These are phyloP conservation scores for Fusarium beomiforme DNA, from an alignment of 2,329 filamentous ascomycete species.

Conservation along the genomic window DNA sequence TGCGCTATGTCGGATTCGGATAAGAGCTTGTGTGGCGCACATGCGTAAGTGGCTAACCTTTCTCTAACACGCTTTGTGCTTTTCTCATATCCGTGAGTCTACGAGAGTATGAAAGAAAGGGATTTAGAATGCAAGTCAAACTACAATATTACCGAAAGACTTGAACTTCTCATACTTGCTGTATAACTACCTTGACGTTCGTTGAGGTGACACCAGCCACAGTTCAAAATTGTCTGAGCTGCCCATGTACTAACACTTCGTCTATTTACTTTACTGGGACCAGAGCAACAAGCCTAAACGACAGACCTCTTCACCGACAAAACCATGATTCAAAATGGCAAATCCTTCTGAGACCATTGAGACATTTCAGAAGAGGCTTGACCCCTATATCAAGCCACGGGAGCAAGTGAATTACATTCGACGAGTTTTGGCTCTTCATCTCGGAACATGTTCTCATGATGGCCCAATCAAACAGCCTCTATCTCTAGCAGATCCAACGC, in stretches of 20 bases:
- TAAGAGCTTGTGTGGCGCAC: constrained; percentile 30
- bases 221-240: background rate
- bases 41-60: constrained; percentile 23
- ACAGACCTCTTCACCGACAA: constrained; percentile 14
- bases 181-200: background rate
- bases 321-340: constrained; percentile 42
- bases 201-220: constrained; percentile 20
- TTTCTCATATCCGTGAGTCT: background rate
- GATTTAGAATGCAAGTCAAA: background rate
- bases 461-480: constrained; percentile 57
- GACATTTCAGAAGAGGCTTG: constrained; percentile 56
- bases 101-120: background rate
- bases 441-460: constrained; percentile 59
- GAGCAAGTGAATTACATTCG: constrained; percentile 67
- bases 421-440: constrained; percentile 63
- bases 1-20: constrained; percentile 18
- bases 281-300: constrained; percentile 16
- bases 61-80: background rate
- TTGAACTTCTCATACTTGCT: background rate
- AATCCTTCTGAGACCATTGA: constrained; percentile 47
- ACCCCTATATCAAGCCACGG: constrained; percentile 64
- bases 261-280: constrained; percentile 29
- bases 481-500: constrained; percentile 57
- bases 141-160: accelerated
- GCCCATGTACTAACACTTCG: constrained; percentile 15